Conservation (phyloP, 2,329 filamentous ascomycete genomes). For the Penicillium sp. region DNA sequence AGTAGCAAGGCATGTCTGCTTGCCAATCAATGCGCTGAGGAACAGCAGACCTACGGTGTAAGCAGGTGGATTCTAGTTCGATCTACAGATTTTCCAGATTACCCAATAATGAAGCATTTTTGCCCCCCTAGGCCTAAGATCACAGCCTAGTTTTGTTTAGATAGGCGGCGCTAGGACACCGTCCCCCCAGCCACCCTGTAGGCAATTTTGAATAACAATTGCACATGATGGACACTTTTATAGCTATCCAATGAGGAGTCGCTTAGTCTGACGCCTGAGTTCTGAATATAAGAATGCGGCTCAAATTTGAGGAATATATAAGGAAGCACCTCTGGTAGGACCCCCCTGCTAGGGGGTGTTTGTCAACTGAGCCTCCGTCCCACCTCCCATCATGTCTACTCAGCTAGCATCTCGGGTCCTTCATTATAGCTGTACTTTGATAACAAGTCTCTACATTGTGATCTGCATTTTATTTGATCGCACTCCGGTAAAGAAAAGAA, state of each 20-base stretch:
- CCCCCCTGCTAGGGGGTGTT: not conserved
- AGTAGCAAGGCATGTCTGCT: not conserved
- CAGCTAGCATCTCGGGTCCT: not conserved
- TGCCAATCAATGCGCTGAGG: not conserved
- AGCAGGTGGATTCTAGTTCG: conserved; percentile 1
- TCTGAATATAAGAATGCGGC: not conserved
- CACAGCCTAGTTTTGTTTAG: not conserved
- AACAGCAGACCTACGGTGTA: not conserved
- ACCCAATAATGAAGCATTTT: not conserved
- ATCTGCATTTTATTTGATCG: not conserved
- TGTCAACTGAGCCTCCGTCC: not conserved
- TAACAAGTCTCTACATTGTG: conserved; percentile 3
- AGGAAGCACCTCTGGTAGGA: not conserved
- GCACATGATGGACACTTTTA: not conserved
- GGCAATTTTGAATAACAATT: not conserved
- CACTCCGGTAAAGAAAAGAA: conserved; percentile 3
- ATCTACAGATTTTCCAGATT: not conserved
- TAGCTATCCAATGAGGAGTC: not conserved
- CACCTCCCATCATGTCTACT: conserved; percentile 2
- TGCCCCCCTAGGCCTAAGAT: not conserved
- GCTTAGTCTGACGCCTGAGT: not conserved
- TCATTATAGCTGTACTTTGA: conserved; percentile 7
- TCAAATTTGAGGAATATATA: conserved; percentile 2
- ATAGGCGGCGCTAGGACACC: not conserved
- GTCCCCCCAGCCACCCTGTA: conserved; percentile 6